Conservation (phyloP, 2,329 filamentous ascomycete species). For the Pseudogymnoascus destructans region DNA sequence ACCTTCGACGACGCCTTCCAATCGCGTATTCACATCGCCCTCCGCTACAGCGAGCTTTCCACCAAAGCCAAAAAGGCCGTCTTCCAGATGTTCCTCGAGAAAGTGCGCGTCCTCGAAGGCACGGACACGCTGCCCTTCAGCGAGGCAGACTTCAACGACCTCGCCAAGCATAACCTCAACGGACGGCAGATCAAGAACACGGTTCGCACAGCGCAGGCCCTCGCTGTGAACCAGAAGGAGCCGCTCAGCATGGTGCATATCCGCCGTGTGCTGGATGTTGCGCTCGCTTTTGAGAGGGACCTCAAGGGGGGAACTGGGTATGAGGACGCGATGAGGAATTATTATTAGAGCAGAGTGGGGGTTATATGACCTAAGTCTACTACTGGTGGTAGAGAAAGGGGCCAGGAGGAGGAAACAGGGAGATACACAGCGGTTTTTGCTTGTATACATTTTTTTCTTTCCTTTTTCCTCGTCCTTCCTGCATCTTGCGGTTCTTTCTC, state of each 20-base stretch:
- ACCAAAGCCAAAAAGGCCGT: slow-evolving; percentile 61
- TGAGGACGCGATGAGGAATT: slow-evolving; percentile 72
- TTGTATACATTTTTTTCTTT: neutral
- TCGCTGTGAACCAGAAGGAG: slow-evolving; percentile 63
- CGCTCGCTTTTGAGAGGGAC: slow-evolving; percentile 70
- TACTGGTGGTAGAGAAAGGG: neutral
- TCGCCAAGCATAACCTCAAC: slow-evolving; percentile 58
- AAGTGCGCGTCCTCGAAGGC: slow-evolving; percentile 52
- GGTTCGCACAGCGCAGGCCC: slow-evolving; percentile 67
- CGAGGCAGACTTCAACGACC: slow-evolving; percentile 51
- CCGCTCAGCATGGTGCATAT: slow-evolving; percentile 68
- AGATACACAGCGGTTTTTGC: neutral
- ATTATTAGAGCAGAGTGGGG: slow-evolving; percentile 36
- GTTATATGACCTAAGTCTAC: neutral
- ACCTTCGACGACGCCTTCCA: slow-evolving; percentile 89
- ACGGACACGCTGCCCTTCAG: slow-evolving; percentile 46
- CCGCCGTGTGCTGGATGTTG: slow-evolving; percentile 69
- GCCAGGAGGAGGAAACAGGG: neutral
- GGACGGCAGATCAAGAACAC: slow-evolving; percentile 79
- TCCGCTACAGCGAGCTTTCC: slow-evolving; percentile 66
- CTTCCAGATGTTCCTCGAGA: slow-evolving; percentile 72
- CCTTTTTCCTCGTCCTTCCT: neutral
- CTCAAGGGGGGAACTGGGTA: slow-evolving; percentile 71
- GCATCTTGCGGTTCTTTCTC: neutral
- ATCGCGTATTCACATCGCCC: slow-evolving; percentile 71